These are phyloP conservation scores for Epichloe sylvatica DNA, from an alignment of 2,329 filamentous ascomycete species.

Conservation along the genomic window DNA sequence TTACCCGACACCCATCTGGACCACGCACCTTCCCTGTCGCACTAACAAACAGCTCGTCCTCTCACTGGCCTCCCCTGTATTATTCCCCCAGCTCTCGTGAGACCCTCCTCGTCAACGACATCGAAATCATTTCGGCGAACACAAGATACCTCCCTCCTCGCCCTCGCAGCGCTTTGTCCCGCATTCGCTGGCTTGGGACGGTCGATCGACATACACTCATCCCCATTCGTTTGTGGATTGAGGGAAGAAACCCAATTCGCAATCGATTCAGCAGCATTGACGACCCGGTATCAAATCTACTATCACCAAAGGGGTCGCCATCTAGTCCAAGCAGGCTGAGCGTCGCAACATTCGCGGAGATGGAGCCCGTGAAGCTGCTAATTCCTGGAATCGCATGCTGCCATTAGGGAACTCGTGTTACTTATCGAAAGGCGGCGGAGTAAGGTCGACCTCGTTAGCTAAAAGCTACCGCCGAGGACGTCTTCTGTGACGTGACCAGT, in stretches of 20 bases:
- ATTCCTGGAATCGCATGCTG: conserved; percentile 10
- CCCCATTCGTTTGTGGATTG: not conserved
- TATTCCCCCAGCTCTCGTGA: not conserved
- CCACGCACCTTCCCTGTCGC: not conserved
- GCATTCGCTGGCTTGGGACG: not conserved
- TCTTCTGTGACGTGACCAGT: conserved; percentile 1
- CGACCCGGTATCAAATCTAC: not conserved
- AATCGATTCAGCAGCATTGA: not conserved
- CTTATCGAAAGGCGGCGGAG: not conserved
- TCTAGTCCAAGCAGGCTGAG: conserved; percentile 1
- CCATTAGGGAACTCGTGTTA: not conserved
- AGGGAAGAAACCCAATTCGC: not conserved
- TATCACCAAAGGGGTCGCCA: not conserved
- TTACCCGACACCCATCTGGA: not conserved
- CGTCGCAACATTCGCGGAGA: conserved; percentile 21
- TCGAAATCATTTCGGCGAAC: not conserved
- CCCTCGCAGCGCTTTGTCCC: not conserved
- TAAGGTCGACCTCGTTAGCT: conserved; percentile 10
- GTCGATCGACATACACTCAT: not conserved
- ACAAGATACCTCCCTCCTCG: not conserved
- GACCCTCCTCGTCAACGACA: conserved; percentile 3
- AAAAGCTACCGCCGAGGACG: not conserved
- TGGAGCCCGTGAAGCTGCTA: conserved; percentile 22
- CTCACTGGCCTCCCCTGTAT: not conserved
- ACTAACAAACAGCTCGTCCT: conserved; percentile 1